phyloP scores from a whole-genome alignment of 1,284 basidiomycete species.

The Hymenochaete sp. region DNA sequence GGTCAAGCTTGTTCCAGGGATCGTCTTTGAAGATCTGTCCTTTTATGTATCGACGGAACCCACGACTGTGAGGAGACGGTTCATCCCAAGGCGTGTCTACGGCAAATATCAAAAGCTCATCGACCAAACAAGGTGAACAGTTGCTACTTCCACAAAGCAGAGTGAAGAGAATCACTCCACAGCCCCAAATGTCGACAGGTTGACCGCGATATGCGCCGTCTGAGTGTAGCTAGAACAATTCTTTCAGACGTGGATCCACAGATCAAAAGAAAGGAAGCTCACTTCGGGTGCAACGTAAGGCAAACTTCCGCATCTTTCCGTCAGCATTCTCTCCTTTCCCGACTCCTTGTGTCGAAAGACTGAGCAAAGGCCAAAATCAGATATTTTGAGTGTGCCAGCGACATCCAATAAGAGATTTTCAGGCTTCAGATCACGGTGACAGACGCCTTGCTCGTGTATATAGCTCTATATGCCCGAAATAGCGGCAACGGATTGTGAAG shows the following conservation, averaged over 20 bases:
- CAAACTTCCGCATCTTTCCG: conserved; percentile 84
- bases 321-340: conserved; percentile 59
- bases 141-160: conserved; percentile 87
- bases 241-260: conserved; percentile 3
- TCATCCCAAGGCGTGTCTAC: conserved; percentile 98
- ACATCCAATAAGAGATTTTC: conserved; percentile 86
- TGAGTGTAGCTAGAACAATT: conserved; percentile 36
- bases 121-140: conserved; percentile 20
- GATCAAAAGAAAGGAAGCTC: conserved; percentile 18
- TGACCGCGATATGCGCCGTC: conserved; percentile 76
- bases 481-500: conserved; percentile 10
- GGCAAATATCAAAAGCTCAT: neutral
- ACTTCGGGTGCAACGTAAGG: conserved; percentile 96
- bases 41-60: conserved; percentile 69
- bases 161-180: conserved; percentile 94
- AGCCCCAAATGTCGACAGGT: conserved; percentile 92
- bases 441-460: conserved; percentile 86
- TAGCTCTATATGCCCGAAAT: conserved; percentile 44
- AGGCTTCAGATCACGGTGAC: conserved; percentile 94
- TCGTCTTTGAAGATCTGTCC: conserved; percentile 70
- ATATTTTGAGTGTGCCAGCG: conserved; percentile 79
- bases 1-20: conserved; percentile 75
- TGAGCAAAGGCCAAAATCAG: conserved; percentile 91
- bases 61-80: conserved; percentile 71
- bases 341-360: conserved; percentile 88